Evolutionary conservation across 2,329 filamentous ascomycete species (phyloP), one percentile per base, ranked within the genome.

Genomic region (Shiraia sp.): DNA sequence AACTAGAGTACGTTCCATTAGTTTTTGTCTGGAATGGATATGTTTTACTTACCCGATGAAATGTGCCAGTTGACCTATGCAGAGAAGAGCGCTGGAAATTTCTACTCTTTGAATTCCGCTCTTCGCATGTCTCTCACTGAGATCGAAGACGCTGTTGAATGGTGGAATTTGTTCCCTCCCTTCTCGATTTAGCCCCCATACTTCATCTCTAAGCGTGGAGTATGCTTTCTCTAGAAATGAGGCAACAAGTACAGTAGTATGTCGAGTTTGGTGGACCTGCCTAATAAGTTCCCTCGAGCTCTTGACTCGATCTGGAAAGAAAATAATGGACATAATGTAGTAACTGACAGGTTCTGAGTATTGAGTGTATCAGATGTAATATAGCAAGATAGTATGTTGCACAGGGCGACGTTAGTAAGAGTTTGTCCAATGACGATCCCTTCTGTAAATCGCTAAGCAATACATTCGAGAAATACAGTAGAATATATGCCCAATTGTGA

Each of bases 161-260:
- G 40, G 32, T 26, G 40, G 40, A 14, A 42, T 42, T 23, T 37
- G 29, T 13, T 32, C 29, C 6, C 40, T 36, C 9, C 27, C 14
- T 22, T 37, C 29, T n/a, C 33, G 30, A 25, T 25, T 32, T 10
- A 42, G 40, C 15, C 36, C 32, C 40, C 40, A 42, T 14, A 42
- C 40, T 29, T 42, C 40, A 10, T 32, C 34, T 12, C 40, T 27
- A 14, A 42, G 33, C 9, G 32, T 32, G 10, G 22, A 23, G 17
- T 42, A 42, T 27, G 40, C 40, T 22, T 42, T 42, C 19, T 42
- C 40, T 12, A 42, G 27, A 23, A 42, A 42, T 19, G 40, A 43
- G 14, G 33, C 38, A 10, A 38, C 40, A 26, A 43, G 40, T 33
- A 43, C 35, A 23, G 33, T 43, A n/a, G 24, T 38, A 14, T 38